These are phyloP conservation scores for Panaeolus papilionaceus DNA, from an alignment of 768 basidiomycete species.

Conservation along the genomic window DNA sequence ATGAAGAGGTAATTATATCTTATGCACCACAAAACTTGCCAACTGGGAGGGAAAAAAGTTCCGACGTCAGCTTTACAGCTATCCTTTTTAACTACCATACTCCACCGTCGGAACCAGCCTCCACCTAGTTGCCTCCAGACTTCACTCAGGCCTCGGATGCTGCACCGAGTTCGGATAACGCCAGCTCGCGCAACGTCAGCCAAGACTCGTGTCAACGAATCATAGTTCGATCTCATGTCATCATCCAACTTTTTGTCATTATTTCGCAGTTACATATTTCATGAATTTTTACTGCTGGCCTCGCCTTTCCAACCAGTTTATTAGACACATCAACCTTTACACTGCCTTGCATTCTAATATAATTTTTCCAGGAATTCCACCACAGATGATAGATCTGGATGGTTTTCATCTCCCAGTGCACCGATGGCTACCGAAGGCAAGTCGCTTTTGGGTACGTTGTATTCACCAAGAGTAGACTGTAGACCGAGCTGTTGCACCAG, in stretches of 20 bases:
- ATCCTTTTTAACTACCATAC: constrained; percentile 3
- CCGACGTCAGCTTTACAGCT: neutral
- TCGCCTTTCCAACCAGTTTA: constrained; percentile 7
- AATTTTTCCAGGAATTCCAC: constrained; percentile 56
- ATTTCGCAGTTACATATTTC: constrained; percentile 7
- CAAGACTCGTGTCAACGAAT: constrained; percentile 6
- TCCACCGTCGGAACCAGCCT: constrained; percentile 8
- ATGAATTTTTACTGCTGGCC: constrained; percentile 1
- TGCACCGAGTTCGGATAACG: constrained; percentile 14
- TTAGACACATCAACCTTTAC: constrained; percentile 3
- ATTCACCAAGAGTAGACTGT: constrained; percentile 60
- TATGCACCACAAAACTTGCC: neutral
- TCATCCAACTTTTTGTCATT: neutral
- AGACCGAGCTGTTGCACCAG: constrained; percentile 67
- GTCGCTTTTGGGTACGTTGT: constrained; percentile 67
- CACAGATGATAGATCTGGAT: constrained; percentile 46
- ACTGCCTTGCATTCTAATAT: constrained; percentile 33
- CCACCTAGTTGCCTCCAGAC: constrained; percentile 11
- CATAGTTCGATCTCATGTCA: constrained; percentile 7
- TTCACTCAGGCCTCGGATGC: neutral
- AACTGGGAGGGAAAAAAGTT: constrained; percentile 7
- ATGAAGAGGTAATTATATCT: neutral
- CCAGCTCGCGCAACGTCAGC: constrained; percentile 6
- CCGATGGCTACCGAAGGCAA: constrained; percentile 57
- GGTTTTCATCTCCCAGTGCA: constrained; percentile 49